Evolutionary conservation across 2,329 filamentous ascomycete species (phyloP), one percentile per base, ranked within the genome.

Genomic region (Penicillium hesseltinei): DNA sequence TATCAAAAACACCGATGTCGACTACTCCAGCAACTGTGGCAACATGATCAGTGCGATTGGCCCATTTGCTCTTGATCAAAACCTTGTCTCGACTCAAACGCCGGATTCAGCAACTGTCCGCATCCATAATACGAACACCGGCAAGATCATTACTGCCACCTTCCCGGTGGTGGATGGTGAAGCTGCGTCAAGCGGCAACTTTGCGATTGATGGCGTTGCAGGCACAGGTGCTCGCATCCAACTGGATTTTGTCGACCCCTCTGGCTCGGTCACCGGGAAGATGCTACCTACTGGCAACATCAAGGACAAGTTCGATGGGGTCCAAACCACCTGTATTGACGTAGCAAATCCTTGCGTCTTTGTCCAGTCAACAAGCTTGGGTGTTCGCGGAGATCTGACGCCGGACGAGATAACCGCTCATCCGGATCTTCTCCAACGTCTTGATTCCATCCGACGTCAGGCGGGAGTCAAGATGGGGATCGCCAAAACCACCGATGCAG

Each of bases 51-150:
- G 82, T 44, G 81, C 84, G 0, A 81, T 91, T 45, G 89, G 88
- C 0, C 88, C 88, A 0, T 87, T 84, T 66, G 85, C 84, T 2
- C 75, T 85, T 68, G 74, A 90, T 73, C 31, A 33, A 13, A 33
- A 33, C 3, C 31, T 33, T 33, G 31, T 33, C 11, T 33, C 11
- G 2, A 1, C 11, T 71, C 78, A 25, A 77, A 81, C 3, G 61
- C 57, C 75, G 77, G 2, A 82, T 75, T 50, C 51, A 1, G 64
- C 51, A 31, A 60, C 57, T 0, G 81, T 90, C 10, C 77, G 82
- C 52, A 84, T 91, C 36, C 79, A 82, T 65, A 91, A 92, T 69
- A 90, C 87, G 1, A 91, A 91, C 64, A 91, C 88, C 0, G 74
- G 75, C 19, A 90, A 90, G 67, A 70, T 86, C 25, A 84, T 90